phyloP scores from a whole-genome alignment of 805 yeast genomes.

The Candida tammaniensis region DNA sequence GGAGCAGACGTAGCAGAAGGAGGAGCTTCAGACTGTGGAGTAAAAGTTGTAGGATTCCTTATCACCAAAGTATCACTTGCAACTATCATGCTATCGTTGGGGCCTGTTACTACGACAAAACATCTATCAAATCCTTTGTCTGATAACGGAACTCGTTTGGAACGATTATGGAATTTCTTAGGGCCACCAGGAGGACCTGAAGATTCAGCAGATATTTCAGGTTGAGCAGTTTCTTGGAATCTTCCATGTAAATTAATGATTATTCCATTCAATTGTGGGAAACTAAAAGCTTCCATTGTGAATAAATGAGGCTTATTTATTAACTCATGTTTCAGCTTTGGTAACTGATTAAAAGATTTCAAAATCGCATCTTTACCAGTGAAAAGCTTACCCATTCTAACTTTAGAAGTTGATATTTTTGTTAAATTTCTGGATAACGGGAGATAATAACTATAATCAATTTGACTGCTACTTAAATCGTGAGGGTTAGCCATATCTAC shows the following conservation, averaged over 20 bases:
- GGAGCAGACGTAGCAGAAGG: constrained; percentile 5
- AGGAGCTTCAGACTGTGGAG: constrained; percentile 29
- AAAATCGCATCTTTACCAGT: constrained; percentile 68
- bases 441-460: constrained; percentile 62
- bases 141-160: constrained; percentile 40
- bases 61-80: constrained; percentile 81
- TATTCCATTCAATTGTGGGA: constrained; percentile 72
- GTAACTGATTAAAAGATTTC: constrained; percentile 62
- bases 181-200: constrained; percentile 9
- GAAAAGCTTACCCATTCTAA: constrained; percentile 57
- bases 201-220: constrained; percentile 34
- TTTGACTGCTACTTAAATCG: constrained; percentile 9
- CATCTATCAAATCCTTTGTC: constrained; percentile 84
- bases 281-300: constrained; percentile 75
- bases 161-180: constrained; percentile 19
- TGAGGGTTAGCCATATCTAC: constrained; percentile 69
- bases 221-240: constrained; percentile 65
- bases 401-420: constrained; percentile 52
- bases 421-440: constrained; percentile 75
- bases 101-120: constrained; percentile 71
- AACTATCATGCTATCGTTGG: constrained; percentile 68
- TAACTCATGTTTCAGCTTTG: constrained; percentile 75
- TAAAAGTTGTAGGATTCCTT: constrained; percentile 47
- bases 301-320: constrained; percentile 60
- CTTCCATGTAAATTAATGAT: constrained; percentile 81